Base-by-base conservation (phyloP, 768 basidiomycete species). In the Termitomyces titanicus region DNA sequence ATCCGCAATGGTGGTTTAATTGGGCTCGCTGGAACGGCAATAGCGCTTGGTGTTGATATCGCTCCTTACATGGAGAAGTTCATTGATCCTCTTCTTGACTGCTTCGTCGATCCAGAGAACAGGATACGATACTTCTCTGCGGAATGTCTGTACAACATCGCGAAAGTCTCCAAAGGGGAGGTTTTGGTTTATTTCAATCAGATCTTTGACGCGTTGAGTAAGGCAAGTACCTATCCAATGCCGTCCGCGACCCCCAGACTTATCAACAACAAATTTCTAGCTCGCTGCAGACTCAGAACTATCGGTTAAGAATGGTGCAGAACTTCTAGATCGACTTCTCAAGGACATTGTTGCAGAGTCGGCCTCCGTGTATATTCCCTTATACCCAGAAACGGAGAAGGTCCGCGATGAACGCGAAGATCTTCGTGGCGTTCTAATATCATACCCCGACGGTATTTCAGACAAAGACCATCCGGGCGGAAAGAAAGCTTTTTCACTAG, bases 301-400 rank as follows among this genome's bases (percentile, higher is more conserved):
- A 35, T 96, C 97, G 2, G 96, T 99, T 57, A 96, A 97, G 82
- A 98, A 98, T 65, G 96, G 96, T 2, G 95, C 97, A 1, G 97
- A 99, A 69, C 81, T 99, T 27, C 81, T 98, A 54, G 97, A 99
- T 69, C 84, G 96, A 18, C 81, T 98, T n/a, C 81, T 99, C 62
- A 98, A 98, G 66, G 97, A 99, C 62, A 96, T 98, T 46, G 96
- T 98, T 5, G 89, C 94, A 12, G 97, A 98, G 71, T 92, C 93
- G 8, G 97, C 96, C 2, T 93, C 94, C 0, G 88, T 91, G 34
- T 98, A 97, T 68, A 87, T 97, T 49, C 93, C 94, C 10, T 84
- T 91, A 55, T 90, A 90, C 66, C 83, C 86, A 2, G 91, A 92
- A 66, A 88, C 86, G 0, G 89, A 88, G 67, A 85, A 80, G 61